Conservation (phyloP, 768 basidiomycete genomes). For the Cyclocybe aegerita region DNA sequence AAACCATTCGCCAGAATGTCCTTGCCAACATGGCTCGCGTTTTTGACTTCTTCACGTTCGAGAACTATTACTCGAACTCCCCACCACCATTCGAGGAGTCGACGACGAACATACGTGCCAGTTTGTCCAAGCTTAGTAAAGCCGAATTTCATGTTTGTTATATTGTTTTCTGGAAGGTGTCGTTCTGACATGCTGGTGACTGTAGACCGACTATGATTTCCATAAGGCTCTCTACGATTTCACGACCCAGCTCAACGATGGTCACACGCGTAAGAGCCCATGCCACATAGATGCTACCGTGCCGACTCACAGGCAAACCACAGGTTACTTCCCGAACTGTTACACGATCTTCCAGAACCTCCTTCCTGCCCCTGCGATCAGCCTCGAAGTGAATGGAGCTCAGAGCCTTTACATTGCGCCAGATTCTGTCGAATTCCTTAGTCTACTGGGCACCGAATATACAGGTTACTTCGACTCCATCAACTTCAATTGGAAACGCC, state of each 20-base stretch:
- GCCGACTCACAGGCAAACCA: not conserved
- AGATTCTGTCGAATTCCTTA: conserved; percentile 51
- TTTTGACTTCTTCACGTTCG: conserved; percentile 56
- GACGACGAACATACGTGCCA: conserved; percentile 51
- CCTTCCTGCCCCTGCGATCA: conserved; percentile 55
- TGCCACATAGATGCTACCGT: not conserved
- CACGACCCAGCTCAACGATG: conserved; percentile 58
- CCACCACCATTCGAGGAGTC: conserved; percentile 57
- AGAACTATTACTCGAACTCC: conserved; percentile 48
- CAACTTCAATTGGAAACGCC: conserved; percentile 56
- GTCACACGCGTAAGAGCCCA: conserved; percentile 50
- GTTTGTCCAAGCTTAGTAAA: conserved; percentile 45
- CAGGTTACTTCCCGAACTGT: conserved; percentile 59
- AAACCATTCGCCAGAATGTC: conserved; percentile 55
- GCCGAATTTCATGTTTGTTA: conserved; percentile 44
- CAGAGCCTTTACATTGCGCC: conserved; percentile 53
- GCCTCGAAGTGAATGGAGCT: conserved; percentile 45
- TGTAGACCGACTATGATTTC: conserved; percentile 67
- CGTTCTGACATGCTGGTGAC: not conserved
- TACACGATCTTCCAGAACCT: conserved; percentile 55
- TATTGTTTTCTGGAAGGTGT: not conserved
- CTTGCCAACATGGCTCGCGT: conserved; percentile 44
- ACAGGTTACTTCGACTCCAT: conserved; percentile 46
- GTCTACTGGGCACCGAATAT: conserved; percentile 43
- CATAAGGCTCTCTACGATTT: conserved; percentile 56